Evolutionary conservation across 1,139 yeast species (phyloP).

Genomic region (Candida buenavistaensis): DNA sequence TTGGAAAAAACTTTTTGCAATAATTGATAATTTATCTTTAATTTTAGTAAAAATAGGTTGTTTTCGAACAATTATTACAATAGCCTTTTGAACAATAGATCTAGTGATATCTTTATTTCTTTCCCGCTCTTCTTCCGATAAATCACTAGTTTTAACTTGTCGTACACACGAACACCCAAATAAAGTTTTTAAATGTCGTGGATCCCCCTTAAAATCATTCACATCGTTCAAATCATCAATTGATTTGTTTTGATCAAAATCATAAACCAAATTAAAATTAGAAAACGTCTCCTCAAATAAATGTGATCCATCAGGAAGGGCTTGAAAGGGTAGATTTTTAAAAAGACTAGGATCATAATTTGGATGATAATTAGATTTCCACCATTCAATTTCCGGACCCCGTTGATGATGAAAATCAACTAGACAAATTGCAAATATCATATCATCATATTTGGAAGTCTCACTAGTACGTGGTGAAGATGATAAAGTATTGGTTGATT

Average conservation of each 20-base stretch:
- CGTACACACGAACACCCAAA: constrained; percentile 95
- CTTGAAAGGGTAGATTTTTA: constrained; percentile 92
- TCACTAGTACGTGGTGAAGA: constrained; percentile 2
- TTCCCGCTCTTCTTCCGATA: constrained; percentile 46
- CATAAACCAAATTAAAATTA: constrained; percentile 82
- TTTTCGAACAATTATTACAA: constrained; percentile 76
- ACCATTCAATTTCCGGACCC: constrained; percentile 95
- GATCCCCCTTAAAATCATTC: constrained; percentile 43
- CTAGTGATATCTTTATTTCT: constrained; percentile 73
- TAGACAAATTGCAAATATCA: constrained; percentile 80
- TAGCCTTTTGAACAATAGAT: constrained; percentile 87
- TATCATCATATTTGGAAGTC: constrained; percentile 26
- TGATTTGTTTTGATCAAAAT: constrained; percentile 51
- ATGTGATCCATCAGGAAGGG: constrained; percentile 95
- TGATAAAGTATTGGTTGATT: not conserved
- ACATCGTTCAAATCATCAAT: constrained; percentile 46
- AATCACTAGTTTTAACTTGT: constrained; percentile 67
- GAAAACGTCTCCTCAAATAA: constrained; percentile 89
- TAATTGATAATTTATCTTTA: constrained; percentile 85
- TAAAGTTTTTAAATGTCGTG: constrained; percentile 62
- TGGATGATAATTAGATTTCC: constrained; percentile 66
- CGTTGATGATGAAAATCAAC: constrained; percentile 93
- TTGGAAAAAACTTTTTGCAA: constrained; percentile 80
- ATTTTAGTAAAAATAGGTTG: constrained; percentile 88
- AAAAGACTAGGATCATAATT: constrained; percentile 52